phyloP scores from a whole-genome alignment of 345 rosid genomes.

The Eucalyptus coolabah region DNA sequence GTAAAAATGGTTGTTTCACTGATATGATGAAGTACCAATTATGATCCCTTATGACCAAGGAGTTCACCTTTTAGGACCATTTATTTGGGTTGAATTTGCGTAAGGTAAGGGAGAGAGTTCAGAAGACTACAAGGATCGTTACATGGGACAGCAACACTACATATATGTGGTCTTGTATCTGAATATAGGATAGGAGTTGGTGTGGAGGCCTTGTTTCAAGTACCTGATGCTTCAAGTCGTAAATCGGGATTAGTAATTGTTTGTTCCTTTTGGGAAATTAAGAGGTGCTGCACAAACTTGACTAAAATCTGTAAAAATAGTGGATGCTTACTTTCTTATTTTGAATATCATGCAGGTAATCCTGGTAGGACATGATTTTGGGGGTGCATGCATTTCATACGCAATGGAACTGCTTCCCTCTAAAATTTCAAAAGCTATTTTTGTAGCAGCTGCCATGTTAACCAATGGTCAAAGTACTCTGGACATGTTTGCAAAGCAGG shows the following conservation, averaged over 20 bases:
- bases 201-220: not conserved
- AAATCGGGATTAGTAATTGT: not conserved
- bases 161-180: not conserved
- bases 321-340: not conserved
- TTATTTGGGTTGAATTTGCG: not conserved
- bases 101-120: not conserved
- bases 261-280: not conserved
- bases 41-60: not conserved
- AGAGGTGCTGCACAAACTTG: not conserved
- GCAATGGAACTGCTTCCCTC: slow-evolving; percentile 82
- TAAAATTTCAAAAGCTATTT: slow-evolving; percentile 66
- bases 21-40: not conserved
- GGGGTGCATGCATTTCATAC: slow-evolving; percentile 81
- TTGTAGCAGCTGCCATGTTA: slow-evolving; percentile 78
- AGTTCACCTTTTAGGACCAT: not conserved
- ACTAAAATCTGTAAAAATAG: not conserved
- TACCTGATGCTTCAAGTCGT: not conserved
- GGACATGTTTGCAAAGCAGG: slow-evolving; percentile 71
- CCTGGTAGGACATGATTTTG: slow-evolving; percentile 93
- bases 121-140: not conserved
- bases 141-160: not conserved
- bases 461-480: slow-evolving; percentile 61
- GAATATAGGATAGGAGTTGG: not conserved
- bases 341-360: slow-evolving; percentile 47
- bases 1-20: not conserved